Evolutionary conservation across 495 filamentous ascomycete genomes (phyloP), one percentile per base, ranked within the genome.

Genomic region (Tuber umbilicatum): DNA sequence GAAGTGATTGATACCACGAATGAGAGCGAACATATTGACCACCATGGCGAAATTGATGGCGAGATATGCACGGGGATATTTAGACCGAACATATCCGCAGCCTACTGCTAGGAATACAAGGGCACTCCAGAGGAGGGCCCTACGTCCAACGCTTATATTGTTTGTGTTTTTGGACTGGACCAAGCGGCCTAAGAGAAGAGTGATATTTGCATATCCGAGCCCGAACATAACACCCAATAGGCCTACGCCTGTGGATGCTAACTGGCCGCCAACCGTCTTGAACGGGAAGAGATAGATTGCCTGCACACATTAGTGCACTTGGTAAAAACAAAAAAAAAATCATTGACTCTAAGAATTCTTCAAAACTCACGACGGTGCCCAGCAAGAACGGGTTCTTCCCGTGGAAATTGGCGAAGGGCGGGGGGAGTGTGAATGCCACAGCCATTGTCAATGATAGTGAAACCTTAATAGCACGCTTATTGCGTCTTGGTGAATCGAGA

Each of bases 21-120:
- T 82, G n/a, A 82, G 68, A n/a, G 80, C 77, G 60, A 82, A 82
- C 80, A 82, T 82, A 39, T 81, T 81, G 50, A 82, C 80, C 38
- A 82, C 70, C 80, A 82, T 82, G 69, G 69, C 73, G 39, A 82
- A 75, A 38, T 77, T 77, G 5, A 68, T 80, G 41, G 69, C 77
- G 42, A 82, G 75, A 67, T 82, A 80, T 40, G 71, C 23, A 41
- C 80, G 74, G n/a, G 76, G 73, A 27, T 77, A 74, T 37, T 82
- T 82, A 2, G 80, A 82, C 16, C 80, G 80, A 31, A 82, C 71
- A 70, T 82, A 82, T 12, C 80, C 80, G 64, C 80, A 77, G n/a
- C 69, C 38, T 21, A 79, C 72, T 5, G 80, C 70, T 39, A 73
- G 12, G 9, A 75, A n/a, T 27, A 78, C 35, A 55, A 82, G 73